Conservation (phyloP, 2,329 filamentous ascomycete genomes). For the Xylaria multiplex region DNA sequence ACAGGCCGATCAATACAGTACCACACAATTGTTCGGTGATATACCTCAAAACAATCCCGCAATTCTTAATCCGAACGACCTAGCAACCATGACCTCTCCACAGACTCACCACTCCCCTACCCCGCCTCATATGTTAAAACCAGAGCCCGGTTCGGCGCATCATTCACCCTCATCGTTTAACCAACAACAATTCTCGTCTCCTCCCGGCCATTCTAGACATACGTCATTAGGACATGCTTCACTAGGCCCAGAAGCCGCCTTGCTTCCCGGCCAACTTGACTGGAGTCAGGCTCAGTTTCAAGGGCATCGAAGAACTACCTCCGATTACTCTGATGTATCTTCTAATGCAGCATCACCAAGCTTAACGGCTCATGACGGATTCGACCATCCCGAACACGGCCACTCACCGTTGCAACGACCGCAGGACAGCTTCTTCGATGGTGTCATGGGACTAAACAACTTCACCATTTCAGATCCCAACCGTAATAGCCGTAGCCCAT, state of each 20-base stretch:
- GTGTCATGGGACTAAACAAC: conserved; percentile 78
- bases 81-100: conserved; percentile 64
- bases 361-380: conserved; percentile 78
- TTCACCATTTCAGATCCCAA: conserved; percentile 82
- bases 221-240: conserved; percentile 67
- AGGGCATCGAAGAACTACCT: conserved; percentile 83
- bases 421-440: conserved; percentile 79
- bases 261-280: conserved; percentile 65
- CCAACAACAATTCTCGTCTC: conserved; percentile 65
- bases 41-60: conserved; percentile 55
- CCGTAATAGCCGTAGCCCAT: conserved; percentile 80
- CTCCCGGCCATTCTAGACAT: conserved; percentile 62
- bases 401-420: conserved; percentile 84
- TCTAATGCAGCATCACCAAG: conserved; percentile 87
- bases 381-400: conserved; percentile 75
- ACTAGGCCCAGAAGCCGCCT: conserved; percentile 65
- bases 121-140: conserved; percentile 64
- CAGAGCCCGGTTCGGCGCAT: conserved; percentile 61
- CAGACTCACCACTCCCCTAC: conserved; percentile 67
- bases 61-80: conserved; percentile 57
- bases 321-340: conserved; percentile 92
- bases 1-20: conserved; percentile 67
- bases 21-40: conserved; percentile 66
- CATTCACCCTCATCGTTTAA: conserved; percentile 68
- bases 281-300: conserved; percentile 74